A percentile compares a stretch with the other conserved stretches of the same genome.
These are phyloP conservation scores for Pelargonium citronellum DNA, from an alignment of 441 rosid species.

Conservation along the genomic window DNA sequence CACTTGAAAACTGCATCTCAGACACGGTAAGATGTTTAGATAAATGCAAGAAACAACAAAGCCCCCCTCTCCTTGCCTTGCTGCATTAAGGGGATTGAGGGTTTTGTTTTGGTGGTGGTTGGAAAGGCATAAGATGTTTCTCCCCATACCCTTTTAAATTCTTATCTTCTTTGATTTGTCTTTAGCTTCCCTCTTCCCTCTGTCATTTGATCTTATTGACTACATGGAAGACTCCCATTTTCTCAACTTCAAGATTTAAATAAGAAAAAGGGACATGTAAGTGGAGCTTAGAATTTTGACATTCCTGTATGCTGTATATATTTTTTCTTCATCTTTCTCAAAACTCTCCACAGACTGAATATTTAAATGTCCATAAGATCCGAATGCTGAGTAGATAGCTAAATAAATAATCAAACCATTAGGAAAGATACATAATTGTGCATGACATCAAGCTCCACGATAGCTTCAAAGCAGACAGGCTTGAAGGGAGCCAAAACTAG, in stretches of 20 bases:
- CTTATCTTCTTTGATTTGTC: slow-evolving; percentile 27
- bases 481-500: slow-evolving; percentile 29
- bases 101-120: slow-evolving; percentile 48
- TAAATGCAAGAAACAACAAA: slow-evolving; percentile 15
- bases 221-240: slow-evolving; percentile 19
- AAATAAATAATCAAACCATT: slow-evolving; percentile 20
- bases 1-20: slow-evolving; percentile 2
- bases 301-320: slow-evolving; percentile 26
- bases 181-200: slow-evolving; percentile 3
- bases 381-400: slow-evolving; percentile 11
- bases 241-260: slow-evolving; percentile 17
- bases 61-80: slow-evolving; percentile 18
- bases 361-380: slow-evolving; percentile 16
- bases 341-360: slow-evolving; percentile 20
- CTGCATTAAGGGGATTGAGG: slow-evolving; percentile 24
- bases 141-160: slow-evolving; percentile 38
- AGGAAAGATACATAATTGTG: slow-evolving; percentile 36
- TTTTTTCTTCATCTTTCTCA: slow-evolving; percentile 11
- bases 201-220: slow-evolving; percentile 19
- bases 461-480: slow-evolving; percentile 49
- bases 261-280: slow-evolving; percentile 27
- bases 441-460: slow-evolving; percentile 45
- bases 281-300: slow-evolving; percentile 33
- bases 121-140: slow-evolving; percentile 34
- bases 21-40: not conserved